Conservation (phyloP, 1,284 basidiomycete species). For the Neolentinus lepideus region DNA sequence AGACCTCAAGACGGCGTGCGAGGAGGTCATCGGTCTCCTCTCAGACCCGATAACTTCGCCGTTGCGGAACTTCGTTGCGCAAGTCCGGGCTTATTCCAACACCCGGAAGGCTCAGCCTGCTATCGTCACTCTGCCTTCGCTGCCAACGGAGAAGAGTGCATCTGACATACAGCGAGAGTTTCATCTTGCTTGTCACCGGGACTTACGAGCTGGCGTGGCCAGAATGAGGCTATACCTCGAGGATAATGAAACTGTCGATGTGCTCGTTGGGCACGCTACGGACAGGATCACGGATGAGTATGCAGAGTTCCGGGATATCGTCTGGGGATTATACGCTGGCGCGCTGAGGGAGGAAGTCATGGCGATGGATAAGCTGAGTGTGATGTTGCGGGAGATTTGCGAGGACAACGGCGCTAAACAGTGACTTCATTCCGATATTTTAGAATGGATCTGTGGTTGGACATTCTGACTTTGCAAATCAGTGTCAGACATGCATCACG, state of each 20-base stretch:
- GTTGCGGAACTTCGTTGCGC: slow-evolving; percentile 53
- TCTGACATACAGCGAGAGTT: slow-evolving; percentile 47
- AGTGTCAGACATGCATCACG: no score
- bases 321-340: slow-evolving; percentile 33
- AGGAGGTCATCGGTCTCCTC: slow-evolving; percentile 69
- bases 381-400: slow-evolving; percentile 23
- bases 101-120: slow-evolving; percentile 11
- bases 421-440: not conserved
- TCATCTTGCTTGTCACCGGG: slow-evolving; percentile 40
- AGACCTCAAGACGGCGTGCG: slow-evolving; percentile 76
- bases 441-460: not conserved
- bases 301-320: slow-evolving; percentile 52
- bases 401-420: slow-evolving; percentile 8
- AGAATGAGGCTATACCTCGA: slow-evolving; percentile 71
- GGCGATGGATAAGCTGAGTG: slow-evolving; percentile 28
- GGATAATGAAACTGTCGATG: slow-evolving; percentile 68
- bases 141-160: slow-evolving; percentile 36
- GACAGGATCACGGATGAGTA: slow-evolving; percentile 74
- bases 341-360: slow-evolving; percentile 26
- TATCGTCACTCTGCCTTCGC: slow-evolving; percentile 7
- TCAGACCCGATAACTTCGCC: slow-evolving; percentile 43
- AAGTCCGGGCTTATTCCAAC: slow-evolving; percentile 28
- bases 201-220: slow-evolving; percentile 47
- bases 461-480: no score
- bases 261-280: slow-evolving; percentile 71